phyloP scores from a whole-genome alignment of 257 asterid genomes.

The Anisodus tanguticus region DNA sequence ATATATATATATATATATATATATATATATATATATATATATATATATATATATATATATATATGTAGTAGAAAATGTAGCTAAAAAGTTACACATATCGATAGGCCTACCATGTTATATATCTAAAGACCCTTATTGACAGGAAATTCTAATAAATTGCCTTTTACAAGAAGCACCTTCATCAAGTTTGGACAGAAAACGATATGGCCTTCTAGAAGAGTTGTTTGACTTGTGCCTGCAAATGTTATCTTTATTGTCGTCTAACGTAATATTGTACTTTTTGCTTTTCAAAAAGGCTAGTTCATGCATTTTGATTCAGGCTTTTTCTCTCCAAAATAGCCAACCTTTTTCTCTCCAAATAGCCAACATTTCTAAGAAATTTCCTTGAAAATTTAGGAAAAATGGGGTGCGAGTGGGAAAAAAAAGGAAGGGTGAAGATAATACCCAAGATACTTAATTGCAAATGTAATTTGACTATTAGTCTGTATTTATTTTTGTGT shows the following conservation, averaged over 20 bases:
- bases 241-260: not conserved
- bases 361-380: not conserved
- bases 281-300: not conserved
- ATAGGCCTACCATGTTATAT: constrained; percentile 25
- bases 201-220: not conserved
- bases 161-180: constrained; percentile 22
- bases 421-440: not conserved
- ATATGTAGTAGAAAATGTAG: not conserved
- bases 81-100: not conserved
- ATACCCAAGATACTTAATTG: not conserved
- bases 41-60: not conserved
- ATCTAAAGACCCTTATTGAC: constrained; percentile 21
- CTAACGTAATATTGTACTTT: not conserved
- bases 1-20: not conserved
- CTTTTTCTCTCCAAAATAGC: not conserved
- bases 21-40: not conserved
- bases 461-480: not conserved
- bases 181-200: constrained; percentile 6
- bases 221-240: not conserved
- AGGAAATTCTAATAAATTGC: not conserved
- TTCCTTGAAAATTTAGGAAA: not conserved
- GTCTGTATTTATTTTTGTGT: too few relatives aligned
- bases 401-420: not conserved
- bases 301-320: not conserved
- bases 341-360: not conserved